A percentile compares a stretch with the other conserved stretches of the same genome.
phyloP scores from a whole-genome alignment of 2,329 filamentous ascomycete genomes.

The Bipolaris bicolor region DNA sequence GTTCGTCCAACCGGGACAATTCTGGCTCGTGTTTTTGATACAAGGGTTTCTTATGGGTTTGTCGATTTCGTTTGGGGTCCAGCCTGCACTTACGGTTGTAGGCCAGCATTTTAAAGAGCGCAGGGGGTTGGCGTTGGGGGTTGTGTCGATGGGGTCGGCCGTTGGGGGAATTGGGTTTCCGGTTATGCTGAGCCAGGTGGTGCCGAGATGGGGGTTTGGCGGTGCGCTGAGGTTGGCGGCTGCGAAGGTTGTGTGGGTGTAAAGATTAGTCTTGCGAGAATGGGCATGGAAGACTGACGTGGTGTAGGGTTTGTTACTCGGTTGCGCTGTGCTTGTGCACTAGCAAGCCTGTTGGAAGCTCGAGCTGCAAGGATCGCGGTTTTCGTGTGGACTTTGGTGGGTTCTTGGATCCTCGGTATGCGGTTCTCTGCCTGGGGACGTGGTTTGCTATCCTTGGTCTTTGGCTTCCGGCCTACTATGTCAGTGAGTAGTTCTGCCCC shows the following conservation, averaged over 20 bases:
- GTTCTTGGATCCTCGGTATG: conserved; percentile 40
- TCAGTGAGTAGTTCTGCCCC: conserved; percentile 38
- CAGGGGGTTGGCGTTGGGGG: conserved; percentile 52
- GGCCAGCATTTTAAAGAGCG: conserved; percentile 53
- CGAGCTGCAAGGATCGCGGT: conserved; percentile 27
- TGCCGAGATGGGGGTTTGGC: conserved; percentile 62
- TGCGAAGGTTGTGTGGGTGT: conserved; percentile 52
- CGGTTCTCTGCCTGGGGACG: conserved; percentile 36
- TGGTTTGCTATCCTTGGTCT: conserved; percentile 41
- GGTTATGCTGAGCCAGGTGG: conserved; percentile 61
- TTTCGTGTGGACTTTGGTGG: conserved; percentile 45
- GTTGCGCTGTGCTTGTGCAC: conserved; percentile 45
- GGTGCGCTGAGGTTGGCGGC: conserved; percentile 68
- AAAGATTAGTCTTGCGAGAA: fast-evolving
- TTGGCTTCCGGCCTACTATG: conserved; percentile 42
- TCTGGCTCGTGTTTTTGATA: conserved; percentile 54
- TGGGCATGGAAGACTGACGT: conserved; percentile 22
- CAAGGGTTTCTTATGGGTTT: conserved; percentile 55
- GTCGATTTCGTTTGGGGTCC: conserved; percentile 51
- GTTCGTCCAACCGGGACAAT: conserved; percentile 25
- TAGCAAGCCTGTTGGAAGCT: conserved; percentile 21
- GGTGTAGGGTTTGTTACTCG: conserved; percentile 54
- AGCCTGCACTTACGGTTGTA: conserved; percentile 51
- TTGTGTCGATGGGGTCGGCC: conserved; percentile 51
- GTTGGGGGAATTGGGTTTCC: conserved; percentile 62